These are phyloP conservation scores for Penicillium goetzii DNA, from an alignment of 495 filamentous ascomycete genomes.

Conservation along the genomic window DNA sequence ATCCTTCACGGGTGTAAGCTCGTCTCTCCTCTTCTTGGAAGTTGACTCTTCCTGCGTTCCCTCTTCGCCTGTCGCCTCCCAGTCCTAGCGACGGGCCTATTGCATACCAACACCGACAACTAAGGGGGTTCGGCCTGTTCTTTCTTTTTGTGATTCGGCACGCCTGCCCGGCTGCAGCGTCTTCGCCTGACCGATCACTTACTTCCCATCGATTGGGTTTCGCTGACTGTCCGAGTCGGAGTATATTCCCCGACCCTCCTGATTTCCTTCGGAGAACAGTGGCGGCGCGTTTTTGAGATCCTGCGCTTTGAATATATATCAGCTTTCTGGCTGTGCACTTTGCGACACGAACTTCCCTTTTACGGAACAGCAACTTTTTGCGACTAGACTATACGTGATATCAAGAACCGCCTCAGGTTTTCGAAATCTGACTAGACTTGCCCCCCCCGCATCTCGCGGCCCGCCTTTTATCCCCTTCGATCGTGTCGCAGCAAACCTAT, in stretches of 20 bases:
- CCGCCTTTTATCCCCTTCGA: constrained; percentile 62
- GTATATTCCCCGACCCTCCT: neutral
- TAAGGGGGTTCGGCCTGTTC: constrained; percentile 26
- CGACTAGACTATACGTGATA: constrained; percentile 4
- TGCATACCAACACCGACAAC: constrained; percentile 12
- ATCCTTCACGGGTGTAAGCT: constrained; percentile 12
- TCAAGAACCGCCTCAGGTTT: neutral
- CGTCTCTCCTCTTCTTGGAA: constrained; percentile 16
- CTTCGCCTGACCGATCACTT: constrained; percentile 66
- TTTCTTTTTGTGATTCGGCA: constrained; percentile 27
- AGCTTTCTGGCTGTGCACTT: neutral
- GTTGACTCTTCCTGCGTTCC: constrained; percentile 26
- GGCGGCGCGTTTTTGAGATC: constrained; percentile 26
- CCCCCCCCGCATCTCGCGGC: constrained; percentile 73
- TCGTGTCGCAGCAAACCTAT: constrained; percentile 37
- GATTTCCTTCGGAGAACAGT: constrained; percentile 13
- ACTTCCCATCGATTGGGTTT: constrained; percentile 47
- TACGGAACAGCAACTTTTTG: constrained; percentile 2
- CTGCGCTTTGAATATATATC: constrained; percentile 21
- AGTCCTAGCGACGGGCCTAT: constrained; percentile 30
- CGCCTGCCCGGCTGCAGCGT: constrained; percentile 46
- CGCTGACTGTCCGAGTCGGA: constrained; percentile 19
- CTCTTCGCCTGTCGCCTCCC: constrained; percentile 2
- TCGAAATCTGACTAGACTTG: constrained; percentile 7
- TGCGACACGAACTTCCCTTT: neutral